Conservation (phyloP, 2,329 filamentous ascomycete genomes). For the Nakataea oryzae region DNA sequence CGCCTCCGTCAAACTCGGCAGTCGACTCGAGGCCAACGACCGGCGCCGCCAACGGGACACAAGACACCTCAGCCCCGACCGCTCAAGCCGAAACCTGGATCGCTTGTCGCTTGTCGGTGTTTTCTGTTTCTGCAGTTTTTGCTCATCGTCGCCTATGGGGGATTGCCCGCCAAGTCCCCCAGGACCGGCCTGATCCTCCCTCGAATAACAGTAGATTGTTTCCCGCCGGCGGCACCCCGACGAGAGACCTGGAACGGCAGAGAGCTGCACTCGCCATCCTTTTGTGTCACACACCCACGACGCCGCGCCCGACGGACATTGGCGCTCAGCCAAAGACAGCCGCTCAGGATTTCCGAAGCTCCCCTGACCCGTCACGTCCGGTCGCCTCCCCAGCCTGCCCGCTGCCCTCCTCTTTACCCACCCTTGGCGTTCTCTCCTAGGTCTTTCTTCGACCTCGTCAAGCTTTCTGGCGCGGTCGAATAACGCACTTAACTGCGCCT, state of each 20-base stretch:
- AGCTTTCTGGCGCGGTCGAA: not conserved
- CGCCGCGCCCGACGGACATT: not conserved
- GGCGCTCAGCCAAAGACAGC: not conserved
- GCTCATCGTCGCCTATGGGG: not conserved
- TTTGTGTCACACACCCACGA: not conserved
- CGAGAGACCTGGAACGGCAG: not conserved
- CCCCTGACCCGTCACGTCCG: not conserved
- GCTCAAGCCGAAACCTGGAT: not conserved
- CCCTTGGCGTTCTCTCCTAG: not conserved
- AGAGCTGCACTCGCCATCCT: not conserved
- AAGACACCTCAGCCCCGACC: not conserved
- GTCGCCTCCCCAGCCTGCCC: not conserved
- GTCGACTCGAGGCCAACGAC: not conserved
- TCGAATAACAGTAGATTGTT: not conserved
- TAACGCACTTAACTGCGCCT: not conserved
- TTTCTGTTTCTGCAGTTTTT: not conserved
- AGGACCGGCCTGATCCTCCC: not conserved
- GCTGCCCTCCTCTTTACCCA: not conserved
- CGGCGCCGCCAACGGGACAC: not conserved
- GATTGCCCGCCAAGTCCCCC: too few relatives aligned
- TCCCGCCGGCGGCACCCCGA: not conserved
- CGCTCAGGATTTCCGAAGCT: not conserved
- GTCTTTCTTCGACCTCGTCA: not conserved
- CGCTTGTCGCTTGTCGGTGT: not conserved
- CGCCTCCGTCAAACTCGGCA: not conserved